Evolutionary conservation across 2,329 filamentous ascomycete species (phyloP), one percentile per base, ranked within the genome.

Genomic region (Colletotrichum godetiae): DNA sequence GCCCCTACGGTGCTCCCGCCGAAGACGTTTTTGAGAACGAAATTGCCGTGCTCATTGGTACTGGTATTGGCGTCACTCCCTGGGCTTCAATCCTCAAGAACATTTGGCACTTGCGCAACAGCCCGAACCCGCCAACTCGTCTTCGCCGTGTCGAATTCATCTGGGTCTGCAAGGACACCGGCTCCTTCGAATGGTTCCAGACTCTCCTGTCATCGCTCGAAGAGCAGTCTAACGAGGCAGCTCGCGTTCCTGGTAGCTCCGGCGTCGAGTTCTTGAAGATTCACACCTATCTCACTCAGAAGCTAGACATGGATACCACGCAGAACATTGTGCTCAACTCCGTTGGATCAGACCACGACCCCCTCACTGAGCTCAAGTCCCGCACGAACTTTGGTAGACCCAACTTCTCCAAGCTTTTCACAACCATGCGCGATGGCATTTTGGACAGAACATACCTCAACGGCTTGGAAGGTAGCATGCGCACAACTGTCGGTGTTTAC

Each of bases 181-280:
- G 91, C 42, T 98, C 95, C 0, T 99, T 99, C 80, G 97, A 98
- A 85, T 99, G 97, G 97, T 98, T 99, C 88, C 97, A 99, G 82
- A 95, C 94, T 1, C 91, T 99, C 0, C 90, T 99, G 19, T 94
- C 94, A 0, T 97, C 94, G 0, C 92, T 99, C 27, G 97, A 99
- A 84, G 88, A 92, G 46, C 97, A 99, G 81, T 95, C 93, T 62
- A 88, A 90, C 72, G 89, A 92, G 78, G 91, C 91, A 5, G 91
- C 92, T 55, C 90, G 89, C 65, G 87, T 92, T 56, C 90, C 91
- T 37, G 92, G 92, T 69, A 91, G 91, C 76, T 90, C 91, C 58
- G 90, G 90, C 31, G 86, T 89, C 61, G 95, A 98, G 80, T 99
- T 99, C 89, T 87, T 99, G 79, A 95, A 95, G 82, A 99, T 99